phyloP scores from a whole-genome alignment of 1,284 basidiomycete species.

The Takashimella tepidaria region DNA sequence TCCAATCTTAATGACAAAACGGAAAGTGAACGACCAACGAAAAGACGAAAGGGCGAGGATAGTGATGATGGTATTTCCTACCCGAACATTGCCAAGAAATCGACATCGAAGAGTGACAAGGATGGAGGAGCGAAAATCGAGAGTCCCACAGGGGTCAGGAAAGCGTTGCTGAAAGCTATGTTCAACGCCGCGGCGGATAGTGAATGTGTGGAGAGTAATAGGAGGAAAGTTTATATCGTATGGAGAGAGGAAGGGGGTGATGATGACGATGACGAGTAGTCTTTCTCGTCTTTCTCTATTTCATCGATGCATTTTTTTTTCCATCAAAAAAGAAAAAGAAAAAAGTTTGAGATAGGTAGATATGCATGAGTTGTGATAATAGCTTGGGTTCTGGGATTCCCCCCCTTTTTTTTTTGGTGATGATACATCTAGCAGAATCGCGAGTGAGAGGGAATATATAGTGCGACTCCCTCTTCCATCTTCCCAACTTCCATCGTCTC shows the following conservation, averaged over 20 bases:
- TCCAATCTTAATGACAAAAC: conserved; percentile 2
- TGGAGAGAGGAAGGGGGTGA: conserved; percentile 58
- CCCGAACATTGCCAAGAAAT: neutral
- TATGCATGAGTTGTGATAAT: conserved; percentile 6
- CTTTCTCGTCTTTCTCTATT: neutral
- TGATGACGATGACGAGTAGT: conserved; percentile 34
- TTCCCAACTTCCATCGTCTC: no score
- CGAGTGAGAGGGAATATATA: no score
- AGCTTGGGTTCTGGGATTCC: conserved; percentile 1
- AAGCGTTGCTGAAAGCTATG: conserved; percentile 58
- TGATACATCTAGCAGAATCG: no score
- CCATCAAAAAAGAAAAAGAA: conserved; percentile 4
- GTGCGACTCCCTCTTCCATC: no score
- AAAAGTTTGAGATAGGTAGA: no score
- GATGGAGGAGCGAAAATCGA: conserved; percentile 32
- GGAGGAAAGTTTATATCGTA: conserved; percentile 73
- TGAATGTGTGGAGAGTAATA: conserved; percentile 61
- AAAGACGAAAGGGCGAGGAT: conserved; percentile 35
- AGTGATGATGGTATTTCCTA: neutral
- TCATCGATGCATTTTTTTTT: conserved; percentile 6
- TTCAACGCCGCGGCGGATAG: conserved; percentile 72
- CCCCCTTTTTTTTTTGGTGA: no score
- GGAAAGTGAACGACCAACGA: conserved; percentile 19
- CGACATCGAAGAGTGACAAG: neutral
- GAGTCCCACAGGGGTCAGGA: conserved; percentile 50